These are phyloP conservation scores for Pelargonium citronellum DNA, from an alignment of 441 rosid species.

Conservation along the genomic window DNA sequence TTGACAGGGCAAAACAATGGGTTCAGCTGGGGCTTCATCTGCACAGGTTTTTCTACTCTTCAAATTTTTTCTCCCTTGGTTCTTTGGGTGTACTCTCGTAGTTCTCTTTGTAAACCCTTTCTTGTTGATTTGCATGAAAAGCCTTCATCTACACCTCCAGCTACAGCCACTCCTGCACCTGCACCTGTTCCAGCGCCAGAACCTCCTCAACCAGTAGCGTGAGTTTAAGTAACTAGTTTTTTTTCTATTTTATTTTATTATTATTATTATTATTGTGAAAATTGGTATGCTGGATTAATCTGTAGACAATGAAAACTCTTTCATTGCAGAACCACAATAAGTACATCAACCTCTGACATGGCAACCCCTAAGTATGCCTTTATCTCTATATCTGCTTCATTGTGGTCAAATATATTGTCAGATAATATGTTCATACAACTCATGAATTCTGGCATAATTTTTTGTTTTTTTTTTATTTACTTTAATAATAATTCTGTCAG, in stretches of 20 bases:
- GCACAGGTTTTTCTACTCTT: conserved; percentile 42
- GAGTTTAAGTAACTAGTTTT: conserved; percentile 22
- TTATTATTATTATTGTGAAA: conserved; percentile 5
- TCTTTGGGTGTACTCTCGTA: conserved; percentile 8
- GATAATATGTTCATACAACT: conserved; percentile 4
- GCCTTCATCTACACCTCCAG: conserved; percentile 49
- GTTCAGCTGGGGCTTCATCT: conserved; percentile 57
- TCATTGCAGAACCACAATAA: conserved; percentile 31
- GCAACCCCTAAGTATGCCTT: conserved; percentile 36
- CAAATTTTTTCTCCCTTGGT: conserved; percentile 7
- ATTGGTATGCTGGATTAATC: background rate
- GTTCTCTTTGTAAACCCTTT: background rate
- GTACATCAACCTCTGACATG: conserved; percentile 34
- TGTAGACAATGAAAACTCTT: conserved; percentile 4
- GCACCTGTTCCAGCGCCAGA: conserved; percentile 12
- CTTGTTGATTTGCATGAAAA: conserved; percentile 23
- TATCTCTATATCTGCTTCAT: conserved; percentile 14
- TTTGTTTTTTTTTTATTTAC: background rate
- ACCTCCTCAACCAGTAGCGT: conserved; percentile 43
- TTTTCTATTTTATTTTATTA: no score
- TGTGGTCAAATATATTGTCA: background rate
- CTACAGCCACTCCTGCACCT: conserved; percentile 35
- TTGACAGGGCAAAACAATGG: conserved; percentile 60
- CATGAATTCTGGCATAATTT: background rate
- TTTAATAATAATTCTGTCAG: background rate